Percentiles rank a stretch among this genome's conserved stretches.
These are phyloP conservation scores for Eucalyptus cloeziana DNA, from an alignment of 345 rosid genomes.

Conservation along the genomic window DNA sequence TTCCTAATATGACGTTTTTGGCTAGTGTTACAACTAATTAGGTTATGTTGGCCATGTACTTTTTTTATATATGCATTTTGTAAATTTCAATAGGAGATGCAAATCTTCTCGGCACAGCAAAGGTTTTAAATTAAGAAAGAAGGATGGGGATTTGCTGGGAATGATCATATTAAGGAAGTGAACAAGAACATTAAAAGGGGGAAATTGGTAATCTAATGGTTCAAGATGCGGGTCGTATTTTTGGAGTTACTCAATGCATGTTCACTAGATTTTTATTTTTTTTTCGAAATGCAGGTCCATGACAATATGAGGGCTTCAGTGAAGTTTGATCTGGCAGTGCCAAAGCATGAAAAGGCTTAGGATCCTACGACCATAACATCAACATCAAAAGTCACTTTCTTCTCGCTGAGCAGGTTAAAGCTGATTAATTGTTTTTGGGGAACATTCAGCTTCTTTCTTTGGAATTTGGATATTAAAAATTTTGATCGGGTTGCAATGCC, in stretches of 20 bases:
- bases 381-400: not conserved
- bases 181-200: not conserved
- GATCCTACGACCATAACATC: not conserved
- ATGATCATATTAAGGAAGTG: not conserved
- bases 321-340: not conserved
- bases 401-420: not conserved
- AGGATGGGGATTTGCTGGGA: not conserved
- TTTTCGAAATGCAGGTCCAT: not conserved
- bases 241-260: not conserved
- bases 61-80: too few relatives aligned
- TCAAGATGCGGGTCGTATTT: fast-evolving
- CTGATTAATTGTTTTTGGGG: not conserved
- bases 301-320: not conserved
- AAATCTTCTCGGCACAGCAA: not conserved
- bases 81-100: fast-evolving
- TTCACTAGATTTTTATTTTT: not conserved
- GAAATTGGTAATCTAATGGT: not conserved
- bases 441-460: not conserved
- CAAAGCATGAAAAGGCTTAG: not conserved
- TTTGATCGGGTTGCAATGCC: not conserved
- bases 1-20: too few relatives aligned
- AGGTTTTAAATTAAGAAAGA: too few relatives aligned
- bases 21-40: not conserved
- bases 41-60: not conserved
- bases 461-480: too few relatives aligned